These are phyloP conservation scores for Chlamydomonas sp. DNA, from an alignment of 139 green algal genomes.

Conservation along the genomic window DNA sequence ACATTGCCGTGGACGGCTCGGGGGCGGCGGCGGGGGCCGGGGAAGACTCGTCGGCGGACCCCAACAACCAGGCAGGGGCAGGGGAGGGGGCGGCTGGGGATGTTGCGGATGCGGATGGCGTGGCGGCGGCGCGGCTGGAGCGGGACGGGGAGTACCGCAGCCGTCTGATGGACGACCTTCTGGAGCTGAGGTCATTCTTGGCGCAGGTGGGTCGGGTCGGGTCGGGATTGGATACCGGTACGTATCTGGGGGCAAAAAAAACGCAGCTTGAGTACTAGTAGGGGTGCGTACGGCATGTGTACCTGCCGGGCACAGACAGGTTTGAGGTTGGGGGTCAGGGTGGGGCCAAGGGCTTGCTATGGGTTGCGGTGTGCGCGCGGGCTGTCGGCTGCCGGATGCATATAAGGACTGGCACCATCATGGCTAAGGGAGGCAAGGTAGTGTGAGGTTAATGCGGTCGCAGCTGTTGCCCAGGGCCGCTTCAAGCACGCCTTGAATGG, in stretches of 20 bases:
- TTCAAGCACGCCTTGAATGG: too few species aligned
- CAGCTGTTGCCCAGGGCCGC: too few species aligned
- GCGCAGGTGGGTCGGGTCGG: constrained; percentile 17
- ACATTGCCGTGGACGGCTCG: constrained; percentile 32
- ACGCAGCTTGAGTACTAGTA: not conserved
- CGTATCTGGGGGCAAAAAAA: not conserved
- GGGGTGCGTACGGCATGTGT: not conserved
- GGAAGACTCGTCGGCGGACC: not conserved
- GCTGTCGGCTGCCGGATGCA: too few species aligned
- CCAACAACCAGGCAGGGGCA: constrained; percentile 10
- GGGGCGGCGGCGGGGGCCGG: not conserved
- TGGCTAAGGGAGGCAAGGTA: too few species aligned
- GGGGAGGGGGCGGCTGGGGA: not conserved
- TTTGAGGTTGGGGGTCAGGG: too few species aligned
- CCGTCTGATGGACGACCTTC: constrained; percentile 65
- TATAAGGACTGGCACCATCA: too few species aligned
- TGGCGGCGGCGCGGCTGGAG: constrained; percentile 38
- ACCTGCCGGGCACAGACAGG: too few species aligned
- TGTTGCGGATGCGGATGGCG: constrained; percentile 28
- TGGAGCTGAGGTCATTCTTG: constrained; percentile 70
- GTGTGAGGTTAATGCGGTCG: too few species aligned
- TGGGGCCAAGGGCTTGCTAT: too few species aligned
- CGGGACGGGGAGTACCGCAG: constrained; percentile 45
- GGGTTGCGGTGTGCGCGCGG: too few species aligned
- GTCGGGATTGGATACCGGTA: not conserved